Base-by-base conservation (phyloP, 306 rosid genomes). In the Lathyrus tuberosus region DNA sequence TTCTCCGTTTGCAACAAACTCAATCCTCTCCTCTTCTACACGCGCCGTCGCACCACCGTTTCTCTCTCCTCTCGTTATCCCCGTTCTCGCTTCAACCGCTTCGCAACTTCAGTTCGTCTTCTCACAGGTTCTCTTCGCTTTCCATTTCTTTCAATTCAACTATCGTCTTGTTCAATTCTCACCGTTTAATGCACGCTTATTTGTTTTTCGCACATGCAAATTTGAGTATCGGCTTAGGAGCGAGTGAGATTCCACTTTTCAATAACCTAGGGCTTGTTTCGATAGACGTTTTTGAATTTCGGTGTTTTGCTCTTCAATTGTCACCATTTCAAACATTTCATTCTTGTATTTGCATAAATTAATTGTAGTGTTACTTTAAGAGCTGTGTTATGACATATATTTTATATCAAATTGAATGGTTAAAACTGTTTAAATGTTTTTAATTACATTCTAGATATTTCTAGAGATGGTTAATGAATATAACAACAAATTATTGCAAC, bases 1-100 rank as follows among this genome's bases (percentile, higher is more conserved):
- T 41, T 79, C 47, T 76, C 81, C 10, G 38, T 59, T 26, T 73
- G 77, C 54, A 61, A 71, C 35, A 79, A 48, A 61, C 70, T 80
- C 78, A 75, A 79, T n/a, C 70, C 79, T 67, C 76, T 83, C 14
- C 62, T 67, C 58, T 67, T 56, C 73, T 47, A 12, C 69, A 72
- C 76, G 10, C 76, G 74, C 38, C 79, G 71, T 28, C 79, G 65
- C 18, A 61, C 67, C 73, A 61, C 67, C 73, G 3, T 75, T 63
- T 62, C 65, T 8, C 67, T 56, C 24, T 71, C 79, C 22, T 67
- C 44, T 22, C 75, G 16, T 40, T 71, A 15, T n/a, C 63, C 13
- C 7, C 46, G 15, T 12, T 53, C 33, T 56, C 71, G 44, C 8
- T 44, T 67, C 61, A 73, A 61, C 48, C 67, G 48, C 13, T 51